Evolutionary conservation across 2,329 filamentous ascomycete genomes (phyloP).

Genomic region (Colletotrichum sansevieriae): DNA sequence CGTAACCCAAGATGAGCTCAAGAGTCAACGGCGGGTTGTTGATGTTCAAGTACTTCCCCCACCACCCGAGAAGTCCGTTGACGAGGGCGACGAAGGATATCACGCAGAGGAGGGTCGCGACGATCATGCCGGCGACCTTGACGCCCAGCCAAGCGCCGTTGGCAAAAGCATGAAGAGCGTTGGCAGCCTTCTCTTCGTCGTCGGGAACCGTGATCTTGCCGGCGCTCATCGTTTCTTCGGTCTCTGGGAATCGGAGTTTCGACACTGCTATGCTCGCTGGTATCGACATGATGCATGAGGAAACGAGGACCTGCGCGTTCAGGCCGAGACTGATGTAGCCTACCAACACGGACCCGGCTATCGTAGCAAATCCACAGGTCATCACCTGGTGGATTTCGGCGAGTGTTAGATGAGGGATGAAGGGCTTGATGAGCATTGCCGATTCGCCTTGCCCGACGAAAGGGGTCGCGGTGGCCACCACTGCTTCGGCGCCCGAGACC

Average conservation of each 20-base stretch:
- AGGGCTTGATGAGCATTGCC: slow-evolving; percentile 81
- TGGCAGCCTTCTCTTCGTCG: slow-evolving; percentile 72
- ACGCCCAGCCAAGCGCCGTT: slow-evolving; percentile 81
- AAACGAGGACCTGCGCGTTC: slow-evolving; percentile 78
- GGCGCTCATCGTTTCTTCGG: slow-evolving; percentile 78
- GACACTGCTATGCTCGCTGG: slow-evolving; percentile 79
- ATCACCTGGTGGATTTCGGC: slow-evolving; percentile 83
- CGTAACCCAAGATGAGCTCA: slow-evolving; percentile 76
- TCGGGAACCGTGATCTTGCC: slow-evolving; percentile 77
- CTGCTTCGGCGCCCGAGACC: slow-evolving; percentile 80
- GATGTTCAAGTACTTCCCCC: slow-evolving; percentile 78
- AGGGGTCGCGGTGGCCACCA: slow-evolving; percentile 80
- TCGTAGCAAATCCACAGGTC: slow-evolving; percentile 82
- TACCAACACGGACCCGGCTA: slow-evolving; percentile 78
- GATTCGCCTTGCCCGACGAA: slow-evolving; percentile 86
- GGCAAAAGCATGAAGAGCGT: slow-evolving; percentile 79
- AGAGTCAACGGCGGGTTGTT: slow-evolving; percentile 69
- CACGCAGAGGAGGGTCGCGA: slow-evolving; percentile 78
- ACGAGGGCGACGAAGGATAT: slow-evolving; percentile 76
- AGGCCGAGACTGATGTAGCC: slow-evolving; percentile 79
- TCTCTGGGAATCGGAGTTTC: slow-evolving; percentile 80
- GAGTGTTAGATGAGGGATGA: slow-evolving; percentile 77
- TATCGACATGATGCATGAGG: slow-evolving; percentile 83
- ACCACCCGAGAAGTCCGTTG: slow-evolving; percentile 79
- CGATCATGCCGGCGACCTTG: slow-evolving; percentile 82